Evolutionary conservation across 1,284 basidiomycete genomes (phyloP), one percentile per base, ranked within the genome.

Genomic region (Golubevia sp.): DNA sequence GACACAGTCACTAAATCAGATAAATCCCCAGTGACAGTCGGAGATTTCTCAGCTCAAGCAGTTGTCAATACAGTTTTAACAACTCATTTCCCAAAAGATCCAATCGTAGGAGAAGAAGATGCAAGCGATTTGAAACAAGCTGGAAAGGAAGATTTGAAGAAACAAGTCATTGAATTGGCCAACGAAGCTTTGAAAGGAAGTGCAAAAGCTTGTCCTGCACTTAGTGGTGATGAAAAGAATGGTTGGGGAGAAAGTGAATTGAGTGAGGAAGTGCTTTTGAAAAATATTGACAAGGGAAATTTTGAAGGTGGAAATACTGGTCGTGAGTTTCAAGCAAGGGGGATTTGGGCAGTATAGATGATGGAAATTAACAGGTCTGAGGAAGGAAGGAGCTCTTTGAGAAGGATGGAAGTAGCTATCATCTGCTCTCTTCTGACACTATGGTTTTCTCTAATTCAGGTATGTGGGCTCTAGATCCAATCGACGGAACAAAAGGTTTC

Each of bases 51-150:
- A 25, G 79, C 79, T 2, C 80, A 82, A 55, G 80, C 78, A 2
- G 72, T 78, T 2, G 71, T 82, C 26, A 82, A 81, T 64, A 65
- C 70, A 20, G 67, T 82, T 15, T 64, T 82, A 2, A 62, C 63
- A 23, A 64, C 72, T 18, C 89, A 91, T 3, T 98, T 96, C 85
- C 93, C 94, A 0, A 74, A 88, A 0, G 95, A 98, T 85, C 88
- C 88, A 18, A 93, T 99, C 79, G 91, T 99, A 34, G 97, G 95
- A 30, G 97, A 99, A 85, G 97, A 99, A 85, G 94, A 97, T 82
- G 90, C 95, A 0, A 87, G 88, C 0, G 93, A 95, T 67, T 66
- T 82, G 11, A 66, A 71, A 15, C 68, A 67, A 44, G 88, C 87
- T 30, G 84, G 84, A 18, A 84, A 83, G 0, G 72, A 77, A 20